These are phyloP conservation scores for Russula sp. DNA, from an alignment of 768 basidiomycete genomes.

Conservation along the genomic window DNA sequence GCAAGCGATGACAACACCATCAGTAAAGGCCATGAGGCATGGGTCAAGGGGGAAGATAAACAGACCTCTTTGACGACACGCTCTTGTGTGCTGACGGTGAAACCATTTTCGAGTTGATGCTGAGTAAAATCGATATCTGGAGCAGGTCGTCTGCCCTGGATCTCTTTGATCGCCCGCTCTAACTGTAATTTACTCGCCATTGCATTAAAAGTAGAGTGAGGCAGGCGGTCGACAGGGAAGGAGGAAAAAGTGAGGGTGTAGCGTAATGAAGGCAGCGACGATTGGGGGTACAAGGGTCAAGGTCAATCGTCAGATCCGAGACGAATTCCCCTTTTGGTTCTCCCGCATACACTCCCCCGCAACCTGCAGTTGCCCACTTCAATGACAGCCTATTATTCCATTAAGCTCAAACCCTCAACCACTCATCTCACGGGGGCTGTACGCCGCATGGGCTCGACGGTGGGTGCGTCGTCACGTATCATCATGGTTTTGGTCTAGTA, in stretches of 20 bases:
- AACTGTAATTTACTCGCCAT: constrained; percentile 45
- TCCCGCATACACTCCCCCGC: background rate
- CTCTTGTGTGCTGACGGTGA: constrained; percentile 87
- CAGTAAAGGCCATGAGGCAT: background rate
- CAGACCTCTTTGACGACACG: constrained; percentile 93
- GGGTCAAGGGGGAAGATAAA: background rate
- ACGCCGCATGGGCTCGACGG: too few species aligned
- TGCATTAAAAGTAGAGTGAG: constrained; percentile 1
- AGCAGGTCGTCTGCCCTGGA: constrained; percentile 48
- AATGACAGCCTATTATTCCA: too few species aligned
- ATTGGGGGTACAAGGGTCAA: background rate
- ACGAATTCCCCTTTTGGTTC: background rate
- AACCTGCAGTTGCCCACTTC: too few species aligned
- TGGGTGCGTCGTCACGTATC: too few species aligned
- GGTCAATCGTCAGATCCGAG: constrained; percentile 11
- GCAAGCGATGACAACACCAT: background rate
- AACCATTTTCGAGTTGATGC: constrained; percentile 90
- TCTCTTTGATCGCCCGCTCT: constrained; percentile 66
- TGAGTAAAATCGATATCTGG: constrained; percentile 86
- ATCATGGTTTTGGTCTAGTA: too few species aligned
- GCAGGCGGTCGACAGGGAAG: background rate
- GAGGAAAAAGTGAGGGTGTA: background rate
- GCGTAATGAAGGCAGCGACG: background rate
- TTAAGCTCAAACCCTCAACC: too few species aligned
- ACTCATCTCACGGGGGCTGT: too few species aligned